Conservation (phyloP, 345 rosid genomes). For the Sisymbrium irio region DNA sequence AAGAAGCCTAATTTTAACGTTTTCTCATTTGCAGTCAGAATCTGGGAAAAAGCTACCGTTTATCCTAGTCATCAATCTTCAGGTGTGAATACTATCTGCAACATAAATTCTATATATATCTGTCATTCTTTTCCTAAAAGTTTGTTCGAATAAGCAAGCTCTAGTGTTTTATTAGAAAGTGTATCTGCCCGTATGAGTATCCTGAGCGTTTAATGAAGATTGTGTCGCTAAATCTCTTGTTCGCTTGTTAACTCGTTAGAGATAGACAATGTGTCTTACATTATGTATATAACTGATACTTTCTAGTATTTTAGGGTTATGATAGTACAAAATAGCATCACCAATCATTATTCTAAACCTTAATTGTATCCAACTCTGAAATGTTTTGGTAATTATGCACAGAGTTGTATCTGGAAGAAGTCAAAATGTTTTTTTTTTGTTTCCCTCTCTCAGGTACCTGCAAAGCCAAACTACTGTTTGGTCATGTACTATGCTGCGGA, state of each 20-base stretch:
- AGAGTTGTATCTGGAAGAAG: neutral
- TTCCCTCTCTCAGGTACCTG: conserved; percentile 66
- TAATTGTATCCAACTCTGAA: neutral
- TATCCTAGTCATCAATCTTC: conserved; percentile 79
- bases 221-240: no score
- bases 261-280: neutral
- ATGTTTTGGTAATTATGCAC: neutral
- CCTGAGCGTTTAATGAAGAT: no score
- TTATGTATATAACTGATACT: neutral
- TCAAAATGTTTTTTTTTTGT: neutral
- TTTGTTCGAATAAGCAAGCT: neutral
- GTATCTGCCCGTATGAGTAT: no score
- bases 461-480: conserved; percentile 90
- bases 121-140: neutral
- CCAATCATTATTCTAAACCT: neutral
- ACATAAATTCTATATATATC: neutral
- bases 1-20: conserved; percentile 1
- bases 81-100: conserved; percentile 47
- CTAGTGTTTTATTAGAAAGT: no score
- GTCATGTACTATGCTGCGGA: conserved; percentile 85
- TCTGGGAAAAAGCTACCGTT: conserved; percentile 91
- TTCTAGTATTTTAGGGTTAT: neutral
- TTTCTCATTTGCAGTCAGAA: conserved; percentile 62
- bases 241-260: neutral
- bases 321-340: conserved; percentile 1